phyloP scores from a whole-genome alignment of 1,284 basidiomycete genomes.

The Pseudozyma tsukubaensis region DNA sequence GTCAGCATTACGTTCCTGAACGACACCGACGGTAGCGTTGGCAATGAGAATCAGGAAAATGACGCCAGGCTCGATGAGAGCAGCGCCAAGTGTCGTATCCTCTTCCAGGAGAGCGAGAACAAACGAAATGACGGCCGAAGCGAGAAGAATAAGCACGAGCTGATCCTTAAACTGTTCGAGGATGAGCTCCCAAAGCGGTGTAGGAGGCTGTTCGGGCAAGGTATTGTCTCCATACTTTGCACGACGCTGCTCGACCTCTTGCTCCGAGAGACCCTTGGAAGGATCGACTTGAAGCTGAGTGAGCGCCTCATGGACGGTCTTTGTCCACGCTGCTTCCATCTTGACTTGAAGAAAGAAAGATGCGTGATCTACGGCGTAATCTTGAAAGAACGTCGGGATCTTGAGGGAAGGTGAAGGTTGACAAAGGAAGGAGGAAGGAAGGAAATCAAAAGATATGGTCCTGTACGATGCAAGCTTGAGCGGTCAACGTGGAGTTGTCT shows the following conservation, averaged over 20 bases:
- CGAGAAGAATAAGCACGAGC: conserved; percentile 67
- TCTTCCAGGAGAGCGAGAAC: conserved; percentile 64
- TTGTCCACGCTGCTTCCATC: conserved; percentile 66
- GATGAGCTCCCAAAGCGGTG: conserved; percentile 91
- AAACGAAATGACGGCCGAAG: conserved; percentile 66
- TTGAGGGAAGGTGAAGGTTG: not conserved
- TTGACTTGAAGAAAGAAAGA: conserved; percentile 3
- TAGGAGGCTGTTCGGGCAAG: conserved; percentile 88
- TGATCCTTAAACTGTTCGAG: conserved; percentile 86
- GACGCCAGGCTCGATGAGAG: conserved; percentile 67
- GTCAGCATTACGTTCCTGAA: conserved; percentile 68
- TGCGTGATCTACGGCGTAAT: conserved; percentile 1
- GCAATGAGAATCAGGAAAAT: conserved; percentile 68
- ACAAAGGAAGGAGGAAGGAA: not conserved
- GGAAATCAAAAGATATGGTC: not conserved
- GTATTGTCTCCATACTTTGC: conserved; percentile 57
- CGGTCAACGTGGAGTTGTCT: not conserved
- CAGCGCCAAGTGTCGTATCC: conserved; percentile 61
- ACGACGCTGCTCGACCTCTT: conserved; percentile 50
- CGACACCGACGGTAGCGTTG: conserved; percentile 67
- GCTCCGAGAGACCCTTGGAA: conserved; percentile 53
- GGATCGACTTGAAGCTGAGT: conserved; percentile 51
- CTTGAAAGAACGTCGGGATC: conserved; percentile 1
- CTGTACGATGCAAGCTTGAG: too few relatives aligned
- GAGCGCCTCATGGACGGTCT: conserved; percentile 58